Evolutionary conservation across 495 filamentous ascomycete genomes (phyloP).

Genomic region (Rostrohypoxylon terebratum): DNA sequence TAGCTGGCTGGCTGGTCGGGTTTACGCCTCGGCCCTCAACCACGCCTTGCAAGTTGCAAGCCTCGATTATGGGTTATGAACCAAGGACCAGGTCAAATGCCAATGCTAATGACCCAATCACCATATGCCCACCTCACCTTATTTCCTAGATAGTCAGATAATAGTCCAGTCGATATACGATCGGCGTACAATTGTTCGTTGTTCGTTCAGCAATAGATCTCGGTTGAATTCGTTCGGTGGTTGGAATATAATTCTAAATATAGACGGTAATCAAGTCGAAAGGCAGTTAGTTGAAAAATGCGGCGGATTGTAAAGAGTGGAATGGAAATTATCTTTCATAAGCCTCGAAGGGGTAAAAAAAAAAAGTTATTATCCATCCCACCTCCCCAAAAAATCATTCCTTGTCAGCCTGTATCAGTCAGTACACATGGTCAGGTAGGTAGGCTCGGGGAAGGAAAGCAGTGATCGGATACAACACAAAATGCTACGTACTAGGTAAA

Average conservation of each 20-base stretch:
- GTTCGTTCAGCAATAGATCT: constrained; percentile 26
- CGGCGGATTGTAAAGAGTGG: constrained; percentile 1
- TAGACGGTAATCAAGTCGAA: constrained; percentile 25
- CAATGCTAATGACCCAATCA: constrained; percentile 5
- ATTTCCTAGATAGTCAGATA: constrained; percentile 30
- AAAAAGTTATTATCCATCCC: constrained; percentile 14
- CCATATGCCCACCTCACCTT: constrained; percentile 40
- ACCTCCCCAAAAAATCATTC: constrained; percentile 23
- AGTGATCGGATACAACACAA: constrained; percentile 35
- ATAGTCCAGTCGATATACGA: constrained; percentile 23
- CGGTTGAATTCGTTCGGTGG: constrained; percentile 33
- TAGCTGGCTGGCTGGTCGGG: constrained; percentile 6
- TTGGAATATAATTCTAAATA: constrained; percentile 22
- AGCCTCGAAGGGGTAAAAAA: background rate
- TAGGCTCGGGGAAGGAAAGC: constrained; percentile 27
- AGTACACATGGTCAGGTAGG: background rate
- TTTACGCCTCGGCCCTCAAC: constrained; percentile 34
- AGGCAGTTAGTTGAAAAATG: constrained; percentile 1
- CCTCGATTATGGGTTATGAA: background rate
- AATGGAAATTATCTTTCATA: constrained; percentile 9
- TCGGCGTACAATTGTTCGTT: constrained; percentile 30
- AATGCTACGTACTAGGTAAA: too few relatives aligned
- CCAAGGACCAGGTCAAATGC: constrained; percentile 24
- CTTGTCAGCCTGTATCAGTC: constrained; percentile 13
- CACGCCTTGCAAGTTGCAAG: constrained; percentile 1